phyloP scores from a whole-genome alignment of 192 early-diverging fungal genomes.

The Polychytrium aggregatum region DNA sequence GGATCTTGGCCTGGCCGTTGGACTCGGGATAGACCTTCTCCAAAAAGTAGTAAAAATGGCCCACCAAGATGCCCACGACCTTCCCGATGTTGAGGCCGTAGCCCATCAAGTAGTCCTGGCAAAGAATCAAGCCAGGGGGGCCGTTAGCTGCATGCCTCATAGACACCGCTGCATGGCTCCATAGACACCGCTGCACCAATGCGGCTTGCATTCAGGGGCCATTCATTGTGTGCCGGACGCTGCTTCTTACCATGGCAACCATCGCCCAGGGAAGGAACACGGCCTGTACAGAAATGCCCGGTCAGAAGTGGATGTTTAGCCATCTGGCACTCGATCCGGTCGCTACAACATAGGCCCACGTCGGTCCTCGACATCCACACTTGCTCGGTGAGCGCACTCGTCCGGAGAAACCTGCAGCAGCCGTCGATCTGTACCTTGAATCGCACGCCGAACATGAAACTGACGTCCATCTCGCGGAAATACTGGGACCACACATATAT shows the following conservation, averaged over 20 bases:
- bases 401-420: neutral
- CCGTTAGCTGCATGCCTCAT: too few species aligned
- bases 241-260: slow-evolving; percentile 31
- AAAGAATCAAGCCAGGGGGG: too few species aligned
- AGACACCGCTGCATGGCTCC: too few species aligned
- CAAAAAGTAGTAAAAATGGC: slow-evolving; percentile 66
- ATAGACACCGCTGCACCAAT: too few species aligned
- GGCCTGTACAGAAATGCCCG: slow-evolving; percentile 34
- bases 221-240: too few species aligned
- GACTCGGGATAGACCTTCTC: slow-evolving; percentile 51
- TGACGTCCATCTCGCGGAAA: slow-evolving; percentile 40
- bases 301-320: too few species aligned
- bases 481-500: slow-evolving; percentile 70
- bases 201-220: too few species aligned
- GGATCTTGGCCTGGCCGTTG: slow-evolving; percentile 44
- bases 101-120: slow-evolving; percentile 36
- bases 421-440: slow-evolving; percentile 38
- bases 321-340: neutral
- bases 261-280: slow-evolving; percentile 69
- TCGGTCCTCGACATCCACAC: too few species aligned
- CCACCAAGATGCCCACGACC: slow-evolving; percentile 55
- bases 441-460: slow-evolving; percentile 61
- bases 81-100: slow-evolving; percentile 30
- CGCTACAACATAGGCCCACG: neutral
- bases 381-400: too few species aligned